A percentile compares a stretch with the other conserved stretches of the same genome.
These are phyloP conservation scores for Fragilaria crotonensis DNA, from an alignment of 108 stramenopile species.

Conservation along the genomic window DNA sequence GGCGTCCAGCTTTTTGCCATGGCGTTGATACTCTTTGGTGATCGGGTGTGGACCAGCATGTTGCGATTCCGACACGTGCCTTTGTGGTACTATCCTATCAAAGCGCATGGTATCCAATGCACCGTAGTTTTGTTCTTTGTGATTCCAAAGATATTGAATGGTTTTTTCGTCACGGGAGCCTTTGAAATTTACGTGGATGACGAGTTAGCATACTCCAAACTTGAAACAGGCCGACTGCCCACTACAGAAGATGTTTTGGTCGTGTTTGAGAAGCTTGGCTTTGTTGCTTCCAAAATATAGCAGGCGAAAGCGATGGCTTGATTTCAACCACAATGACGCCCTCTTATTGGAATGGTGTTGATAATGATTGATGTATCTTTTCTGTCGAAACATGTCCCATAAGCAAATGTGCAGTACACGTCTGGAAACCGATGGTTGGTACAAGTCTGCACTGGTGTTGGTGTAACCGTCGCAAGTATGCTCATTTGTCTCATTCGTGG, in stretches of 20 bases:
- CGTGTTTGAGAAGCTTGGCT: neutral
- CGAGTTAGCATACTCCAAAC: slow-evolving; percentile 37
- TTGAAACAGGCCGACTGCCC: slow-evolving; percentile 57
- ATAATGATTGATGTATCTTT: too few species aligned
- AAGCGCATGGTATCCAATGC: slow-evolving; percentile 44
- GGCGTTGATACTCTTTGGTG: slow-evolving; percentile 41
- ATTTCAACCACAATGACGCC: too few species aligned
- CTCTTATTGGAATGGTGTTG: too few species aligned
- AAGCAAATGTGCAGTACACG: too few species aligned
- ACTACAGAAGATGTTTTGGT: neutral
- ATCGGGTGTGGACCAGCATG: slow-evolving; percentile 29
- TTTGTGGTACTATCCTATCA: slow-evolving; percentile 23
- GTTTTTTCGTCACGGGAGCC: slow-evolving; percentile 54
- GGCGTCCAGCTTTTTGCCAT: slow-evolving; percentile 40
- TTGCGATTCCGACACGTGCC: slow-evolving; percentile 28
- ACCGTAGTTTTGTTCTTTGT: slow-evolving; percentile 46
- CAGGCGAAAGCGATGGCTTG: too few species aligned
- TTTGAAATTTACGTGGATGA: slow-evolving; percentile 76
- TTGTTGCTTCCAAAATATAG: too few species aligned
- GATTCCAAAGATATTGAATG: slow-evolving; percentile 42
- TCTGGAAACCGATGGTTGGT: too few species aligned
- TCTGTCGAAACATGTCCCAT: too few species aligned
- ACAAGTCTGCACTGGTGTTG: too few species aligned
- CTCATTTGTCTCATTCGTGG: too few species aligned
- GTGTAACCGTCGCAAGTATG: too few species aligned